Conservation (phyloP, 2,329 filamentous ascomycete species). For the Stemphylium vesicarium region DNA sequence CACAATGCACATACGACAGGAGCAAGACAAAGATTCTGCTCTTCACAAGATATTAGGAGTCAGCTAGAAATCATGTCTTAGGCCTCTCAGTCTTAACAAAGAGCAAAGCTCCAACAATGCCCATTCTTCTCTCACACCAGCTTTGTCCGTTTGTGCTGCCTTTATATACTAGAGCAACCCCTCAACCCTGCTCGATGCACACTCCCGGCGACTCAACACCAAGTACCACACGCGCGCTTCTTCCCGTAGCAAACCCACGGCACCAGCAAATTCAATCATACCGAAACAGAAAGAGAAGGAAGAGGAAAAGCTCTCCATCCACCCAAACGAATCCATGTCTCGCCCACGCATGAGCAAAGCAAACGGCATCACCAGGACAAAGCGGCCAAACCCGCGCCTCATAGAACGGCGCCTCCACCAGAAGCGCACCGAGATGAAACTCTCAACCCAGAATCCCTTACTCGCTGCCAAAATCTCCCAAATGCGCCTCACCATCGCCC, state of each 20-base stretch:
- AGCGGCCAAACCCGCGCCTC: conserved; percentile 10
- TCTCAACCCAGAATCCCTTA: conserved; percentile 47
- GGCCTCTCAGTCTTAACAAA: conserved; percentile 28
- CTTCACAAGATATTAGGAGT: conserved; percentile 21
- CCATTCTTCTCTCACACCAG: conserved; percentile 18
- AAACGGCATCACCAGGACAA: conserved; percentile 22
- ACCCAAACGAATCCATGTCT: conserved; percentile 9
- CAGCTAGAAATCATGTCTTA: conserved; percentile 23
- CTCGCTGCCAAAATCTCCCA: conserved; percentile 68
- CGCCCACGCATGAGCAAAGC: conserved; percentile 16
- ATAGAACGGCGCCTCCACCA: conserved; percentile 16
- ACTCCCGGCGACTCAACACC: conserved; percentile 4
- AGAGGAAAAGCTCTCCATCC: background rate
- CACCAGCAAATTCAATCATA: background rate
- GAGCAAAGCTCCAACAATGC: conserved; percentile 37
- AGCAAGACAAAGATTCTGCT: conserved; percentile 29
- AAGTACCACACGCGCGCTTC: background rate
- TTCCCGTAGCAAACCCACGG: conserved; percentile 19
- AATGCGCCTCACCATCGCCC: conserved; percentile 69
- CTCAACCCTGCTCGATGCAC: conserved; percentile 20
- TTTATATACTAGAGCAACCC: conserved; percentile 31
- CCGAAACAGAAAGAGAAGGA: background rate
- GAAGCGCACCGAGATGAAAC: conserved; percentile 1
- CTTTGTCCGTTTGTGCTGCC: conserved; percentile 36
- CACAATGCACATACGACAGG: conserved; percentile 25